phyloP scores from a whole-genome alignment of 2,329 filamentous ascomycete species.

The Claviceps fusiformis region DNA sequence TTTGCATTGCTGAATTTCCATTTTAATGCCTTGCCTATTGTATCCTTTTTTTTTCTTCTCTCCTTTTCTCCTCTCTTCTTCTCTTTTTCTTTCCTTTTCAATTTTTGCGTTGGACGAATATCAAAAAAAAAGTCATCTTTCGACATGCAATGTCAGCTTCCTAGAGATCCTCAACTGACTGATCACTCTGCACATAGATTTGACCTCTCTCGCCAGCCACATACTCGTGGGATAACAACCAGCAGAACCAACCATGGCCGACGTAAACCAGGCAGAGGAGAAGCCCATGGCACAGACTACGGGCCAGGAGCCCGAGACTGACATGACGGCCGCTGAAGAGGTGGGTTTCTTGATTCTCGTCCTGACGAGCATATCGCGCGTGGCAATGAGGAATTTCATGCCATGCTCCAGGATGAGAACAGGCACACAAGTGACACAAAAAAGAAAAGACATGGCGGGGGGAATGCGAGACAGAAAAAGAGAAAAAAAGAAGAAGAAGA shows the following conservation, averaged over 20 bases:
- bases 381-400: background rate
- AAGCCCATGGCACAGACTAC: conserved; percentile 3
- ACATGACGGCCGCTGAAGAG: conserved; percentile 9
- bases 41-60: background rate
- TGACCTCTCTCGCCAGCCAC: too few relatives aligned
- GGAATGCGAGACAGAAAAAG: background rate
- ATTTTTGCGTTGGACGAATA: background rate
- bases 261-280: conserved; percentile 4
- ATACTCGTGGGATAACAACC: background rate
- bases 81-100: background rate
- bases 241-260: conserved; percentile 1
- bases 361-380: background rate
- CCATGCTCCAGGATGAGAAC: background rate
- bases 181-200: background rate
- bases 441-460: too few relatives aligned
- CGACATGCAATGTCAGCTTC: background rate
- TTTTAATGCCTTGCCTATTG: background rate
- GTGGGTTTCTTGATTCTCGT: conserved; percentile 6
- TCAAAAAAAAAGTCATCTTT: background rate
- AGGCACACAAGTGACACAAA: background rate
- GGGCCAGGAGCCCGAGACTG: conserved; percentile 4
- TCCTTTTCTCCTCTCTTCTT: background rate
- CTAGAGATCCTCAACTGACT: background rate
- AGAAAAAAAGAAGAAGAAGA: background rate
- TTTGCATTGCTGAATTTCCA: background rate